Base-by-base conservation (phyloP, 1,284 basidiomycete genomes). In the Hortiboletus rubellus region DNA sequence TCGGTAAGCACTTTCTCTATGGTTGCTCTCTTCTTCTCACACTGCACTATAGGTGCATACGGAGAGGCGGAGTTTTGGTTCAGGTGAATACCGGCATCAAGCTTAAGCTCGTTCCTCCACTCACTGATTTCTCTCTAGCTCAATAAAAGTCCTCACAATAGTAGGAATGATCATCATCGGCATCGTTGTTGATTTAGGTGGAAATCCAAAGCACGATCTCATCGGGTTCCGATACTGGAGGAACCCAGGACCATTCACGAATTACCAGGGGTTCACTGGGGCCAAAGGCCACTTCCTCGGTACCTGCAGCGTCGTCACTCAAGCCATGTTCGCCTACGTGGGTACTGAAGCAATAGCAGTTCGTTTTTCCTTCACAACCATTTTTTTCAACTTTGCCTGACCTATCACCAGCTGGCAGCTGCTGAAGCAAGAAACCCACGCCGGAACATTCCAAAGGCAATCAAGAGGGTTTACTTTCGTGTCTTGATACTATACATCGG, bases 311-410 rank as follows among this genome's bases (percentile, higher is more conserved):
- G 77, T 76, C 14, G 74, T 74, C 9, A 73, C 69, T 5, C 71
- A 72, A 62, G 74, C 65, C 24, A 73, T 61, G 41, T 85, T 85
- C 72, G 79, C 78, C 17, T 85, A 78, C 66, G 74, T 79, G 54
- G 80, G 85, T 59, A 83, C 83, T 3, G 85, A 87, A 65, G 79
- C 84, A 52, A 80, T 86, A 33, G 83, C 82, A 22, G 68, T 70
- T 51, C 51, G 69, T 71, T 12, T 50, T 37, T 17, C n/a, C 8
- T 0, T 42, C 9, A 1, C 11, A 0, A 1, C 5, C 7, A 10
- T 14, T 33, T 10, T 31, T 22, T 31, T 22, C 24, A 48, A 15
- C 42, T 17, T 12, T 12, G 15, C 27, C 42, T 57, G 34, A 62
- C 50, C 22, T 8, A n/a, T 43, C 4, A 5, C 1, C 24, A 69